Evolutionary conservation across 768 basidiomycete species (phyloP), one percentile per base, ranked within the genome.

Genomic region (Podaxis sp.): DNA sequence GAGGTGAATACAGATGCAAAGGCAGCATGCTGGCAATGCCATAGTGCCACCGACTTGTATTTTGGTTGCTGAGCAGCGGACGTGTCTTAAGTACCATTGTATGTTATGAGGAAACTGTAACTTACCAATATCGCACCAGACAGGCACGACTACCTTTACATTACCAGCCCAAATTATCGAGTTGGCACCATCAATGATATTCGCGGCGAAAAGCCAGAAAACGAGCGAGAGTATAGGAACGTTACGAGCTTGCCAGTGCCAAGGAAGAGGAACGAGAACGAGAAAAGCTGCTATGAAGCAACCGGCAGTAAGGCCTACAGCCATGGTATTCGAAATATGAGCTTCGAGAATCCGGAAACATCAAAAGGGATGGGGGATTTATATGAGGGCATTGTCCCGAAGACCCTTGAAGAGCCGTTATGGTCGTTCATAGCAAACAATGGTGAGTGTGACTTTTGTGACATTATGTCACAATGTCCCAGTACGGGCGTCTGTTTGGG

Each of bases 91-190:
- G 64, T 64, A 22, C 71, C 12, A 0, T 65, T 62, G 2, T 70
- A 40, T 7, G 26, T n/a, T n/a, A n/a, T n/a, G n/a, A n/a, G n/a
- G n/a, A n/a, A 57, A 37, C 7, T 8, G 5, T 26, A 15, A 69
- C 75, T 49, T 48, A 89, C 88, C 73, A 15, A 90, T 88, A 60
- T 89, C 88, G 65, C 87, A 89, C 85, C 85, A 89, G 2, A 85
- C 73, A 0, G 84, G 85, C 0, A 79, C 75, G 17, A 24, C 56
- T 63, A 83, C 74, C 8, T 69, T 58, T 5, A 71, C 65, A 63
- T 76, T 80, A 22, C 77, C 76, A 51, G 71, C 71, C 87, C 87
- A 90, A 10, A 86, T 70, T 12, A 87, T 65, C 0, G 82, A 74
- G 69, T 88, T 84, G 41, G 87, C 74, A 59, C 82, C 80, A n/a